Evolutionary conservation across 352 stramenopile species (phyloP).

Genomic region (Globisporangium cederbergense): DNA sequence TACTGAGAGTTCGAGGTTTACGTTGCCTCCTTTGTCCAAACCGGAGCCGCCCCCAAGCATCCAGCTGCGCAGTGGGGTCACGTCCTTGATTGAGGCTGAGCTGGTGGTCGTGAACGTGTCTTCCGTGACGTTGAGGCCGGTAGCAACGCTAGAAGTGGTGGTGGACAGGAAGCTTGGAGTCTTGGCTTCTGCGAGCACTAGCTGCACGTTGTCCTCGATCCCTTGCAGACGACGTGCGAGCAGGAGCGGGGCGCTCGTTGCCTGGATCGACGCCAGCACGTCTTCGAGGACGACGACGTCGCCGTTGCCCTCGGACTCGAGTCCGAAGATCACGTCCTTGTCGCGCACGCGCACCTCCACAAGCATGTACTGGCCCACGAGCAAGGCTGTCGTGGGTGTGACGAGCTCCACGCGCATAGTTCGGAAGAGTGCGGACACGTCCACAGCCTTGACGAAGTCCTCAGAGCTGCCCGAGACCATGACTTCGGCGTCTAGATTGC

Average conservation of each 20-base stretch:
- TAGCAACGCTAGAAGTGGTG: not conserved
- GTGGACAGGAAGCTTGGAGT: not conserved
- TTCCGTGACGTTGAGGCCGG: not conserved
- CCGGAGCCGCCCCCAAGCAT: not conserved
- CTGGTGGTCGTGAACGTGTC: no score
- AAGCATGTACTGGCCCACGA: not conserved
- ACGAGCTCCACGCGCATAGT: not conserved
- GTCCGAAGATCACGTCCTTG: not conserved
- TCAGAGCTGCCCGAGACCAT: no score
- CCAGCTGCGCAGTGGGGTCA: not conserved
- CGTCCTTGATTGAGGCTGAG: no score
- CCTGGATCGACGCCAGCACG: not conserved
- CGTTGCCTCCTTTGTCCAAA: not conserved
- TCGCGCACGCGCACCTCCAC: not conserved
- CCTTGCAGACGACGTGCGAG: not conserved
- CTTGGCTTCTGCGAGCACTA: no score
- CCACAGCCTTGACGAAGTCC: not conserved
- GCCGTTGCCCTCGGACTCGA: not conserved
- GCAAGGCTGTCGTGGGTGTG: not conserved
- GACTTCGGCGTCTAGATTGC: no score
- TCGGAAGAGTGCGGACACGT: not conserved
- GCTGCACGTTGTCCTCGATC: not conserved
- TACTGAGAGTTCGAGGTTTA: not conserved
- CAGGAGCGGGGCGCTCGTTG: not conserved
- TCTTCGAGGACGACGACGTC: not conserved